Conservation (phyloP, 2,329 filamentous ascomycete genomes). For the Biscogniauxia marginata region DNA sequence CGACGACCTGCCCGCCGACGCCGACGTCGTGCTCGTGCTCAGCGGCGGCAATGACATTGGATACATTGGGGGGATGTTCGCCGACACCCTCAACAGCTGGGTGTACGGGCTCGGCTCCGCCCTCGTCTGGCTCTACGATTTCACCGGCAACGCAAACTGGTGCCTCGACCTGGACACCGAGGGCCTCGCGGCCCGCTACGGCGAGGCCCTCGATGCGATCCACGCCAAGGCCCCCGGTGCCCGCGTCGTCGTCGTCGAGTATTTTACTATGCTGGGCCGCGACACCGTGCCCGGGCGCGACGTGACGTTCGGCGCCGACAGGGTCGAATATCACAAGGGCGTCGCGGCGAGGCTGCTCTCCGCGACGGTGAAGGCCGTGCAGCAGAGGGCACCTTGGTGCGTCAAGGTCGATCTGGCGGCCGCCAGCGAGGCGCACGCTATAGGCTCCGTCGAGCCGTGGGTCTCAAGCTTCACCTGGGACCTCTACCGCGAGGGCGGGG, state of each 20-base stretch:
- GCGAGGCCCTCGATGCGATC: slow-evolving; percentile 23
- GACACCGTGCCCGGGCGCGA: slow-evolving; percentile 24
- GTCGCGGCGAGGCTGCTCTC: slow-evolving; percentile 22
- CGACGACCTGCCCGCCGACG: slow-evolving; percentile 31
- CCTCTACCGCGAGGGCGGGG: slow-evolving; percentile 22
- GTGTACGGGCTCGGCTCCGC: slow-evolving; percentile 15
- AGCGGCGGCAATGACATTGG: slow-evolving; percentile 40
- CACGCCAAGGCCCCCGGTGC: slow-evolving; percentile 40
- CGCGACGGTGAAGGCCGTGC: slow-evolving; percentile 25
- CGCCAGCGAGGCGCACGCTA: slow-evolving; percentile 26
- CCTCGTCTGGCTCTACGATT: slow-evolving; percentile 12
- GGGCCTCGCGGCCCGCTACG: slow-evolving; percentile 26
- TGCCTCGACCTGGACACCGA: slow-evolving; percentile 16
- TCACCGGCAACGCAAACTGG: slow-evolving; percentile 1
- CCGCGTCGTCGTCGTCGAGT: slow-evolving; percentile 42
- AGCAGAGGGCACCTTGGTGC: slow-evolving; percentile 29
- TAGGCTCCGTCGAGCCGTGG: slow-evolving; percentile 31
- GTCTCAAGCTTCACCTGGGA: slow-evolving; percentile 30
- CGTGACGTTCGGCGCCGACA: slow-evolving; percentile 28
- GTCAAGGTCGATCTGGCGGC: slow-evolving; percentile 23
- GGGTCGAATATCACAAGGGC: slow-evolving; percentile 25
- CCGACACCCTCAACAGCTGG: slow-evolving; percentile 26
- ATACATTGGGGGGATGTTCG: slow-evolving; percentile 36
- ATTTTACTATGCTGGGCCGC: slow-evolving; percentile 34
- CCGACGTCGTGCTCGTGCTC: slow-evolving; percentile 37